A percentile compares a stretch with the other conserved stretches of the same genome.
phyloP scores from a whole-genome alignment of 352 stramenopile genomes.

The Globisporangium irregulare region DNA sequence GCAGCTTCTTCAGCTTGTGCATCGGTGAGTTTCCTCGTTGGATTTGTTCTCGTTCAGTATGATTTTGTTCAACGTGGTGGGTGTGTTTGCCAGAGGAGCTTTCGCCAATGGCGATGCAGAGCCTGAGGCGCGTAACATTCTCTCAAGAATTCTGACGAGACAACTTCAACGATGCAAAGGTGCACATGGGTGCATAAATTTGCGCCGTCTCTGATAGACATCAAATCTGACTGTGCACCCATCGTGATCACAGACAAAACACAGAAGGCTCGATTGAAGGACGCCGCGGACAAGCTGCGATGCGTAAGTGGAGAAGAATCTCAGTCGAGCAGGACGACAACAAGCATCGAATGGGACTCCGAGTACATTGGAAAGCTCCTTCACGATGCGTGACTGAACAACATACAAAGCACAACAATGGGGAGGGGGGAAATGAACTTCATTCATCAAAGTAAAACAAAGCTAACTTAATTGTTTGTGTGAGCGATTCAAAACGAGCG shows the following conservation, averaged over 20 bases:
- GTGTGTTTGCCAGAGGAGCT: background rate
- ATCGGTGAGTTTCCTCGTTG: background rate
- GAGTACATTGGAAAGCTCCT: constrained; percentile 5
- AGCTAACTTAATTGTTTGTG: constrained; percentile 38
- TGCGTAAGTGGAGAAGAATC: background rate
- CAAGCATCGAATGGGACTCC: constrained; percentile 5
- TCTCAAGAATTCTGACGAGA: background rate
- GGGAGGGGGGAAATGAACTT: constrained; percentile 15
- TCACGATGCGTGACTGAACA: background rate
- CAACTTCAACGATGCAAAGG: constrained; percentile 12
- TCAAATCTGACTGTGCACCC: background rate
- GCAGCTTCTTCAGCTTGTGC: background rate
- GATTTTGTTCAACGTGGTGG: background rate
- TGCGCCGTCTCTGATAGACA: background rate
- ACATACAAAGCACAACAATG: constrained; percentile 2
- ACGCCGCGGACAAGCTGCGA: background rate
- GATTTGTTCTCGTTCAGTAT: background rate
- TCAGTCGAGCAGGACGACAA: background rate
- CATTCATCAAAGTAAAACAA: constrained; percentile 42
- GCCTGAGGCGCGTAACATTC: background rate
- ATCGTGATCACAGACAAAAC: background rate
- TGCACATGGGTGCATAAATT: constrained; percentile 1
- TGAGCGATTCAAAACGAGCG: constrained; percentile 5
- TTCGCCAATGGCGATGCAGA: background rate
- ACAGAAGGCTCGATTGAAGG: constrained; percentile 1